Percentiles rank a stretch among this genome's conserved stretches.
Evolutionary conservation across 2,329 filamentous ascomycete species (phyloP).

Genomic region (Pezicula carpinea): DNA sequence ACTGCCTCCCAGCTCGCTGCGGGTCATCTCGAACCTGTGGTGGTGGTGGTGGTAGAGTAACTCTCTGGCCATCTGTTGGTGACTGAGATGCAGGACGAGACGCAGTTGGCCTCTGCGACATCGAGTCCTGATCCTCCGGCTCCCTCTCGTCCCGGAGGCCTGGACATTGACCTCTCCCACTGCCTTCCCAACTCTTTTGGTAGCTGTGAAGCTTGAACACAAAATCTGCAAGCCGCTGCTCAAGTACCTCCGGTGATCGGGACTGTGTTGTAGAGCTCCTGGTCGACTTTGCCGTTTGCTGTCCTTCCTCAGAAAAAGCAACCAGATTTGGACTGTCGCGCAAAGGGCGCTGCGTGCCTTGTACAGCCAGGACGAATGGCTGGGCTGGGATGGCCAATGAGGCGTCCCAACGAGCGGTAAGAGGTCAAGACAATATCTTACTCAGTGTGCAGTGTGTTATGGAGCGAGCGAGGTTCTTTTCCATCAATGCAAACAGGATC

Average conservation of each 20-base stretch:
- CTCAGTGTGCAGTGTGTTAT: neutral
- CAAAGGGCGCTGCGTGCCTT: constrained; percentile 30
- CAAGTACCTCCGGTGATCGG: constrained; percentile 23
- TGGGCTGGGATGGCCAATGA: constrained; percentile 21
- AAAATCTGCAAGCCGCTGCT: constrained; percentile 26
- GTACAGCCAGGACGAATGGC: constrained; percentile 36
- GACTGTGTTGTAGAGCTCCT: constrained; percentile 22
- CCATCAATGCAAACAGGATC: neutral
- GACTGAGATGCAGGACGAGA: constrained; percentile 49
- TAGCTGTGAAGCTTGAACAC: constrained; percentile 29
- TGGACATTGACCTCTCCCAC: constrained; percentile 50
- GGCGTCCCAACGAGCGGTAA: constrained; percentile 21
- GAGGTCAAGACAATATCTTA: constrained; percentile 12
- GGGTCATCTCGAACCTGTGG: constrained; percentile 29
- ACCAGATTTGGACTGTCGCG: constrained; percentile 28
- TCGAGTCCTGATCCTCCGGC: constrained; percentile 56
- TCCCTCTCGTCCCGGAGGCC: constrained; percentile 44
- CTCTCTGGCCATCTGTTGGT: constrained; percentile 28
- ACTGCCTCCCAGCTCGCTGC: constrained; percentile 19
- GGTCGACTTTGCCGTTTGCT: constrained; percentile 23
- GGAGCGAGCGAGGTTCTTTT: neutral
- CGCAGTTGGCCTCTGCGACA: constrained; percentile 58
- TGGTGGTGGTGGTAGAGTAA: constrained; percentile 28
- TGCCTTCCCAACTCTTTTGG: constrained; percentile 30
- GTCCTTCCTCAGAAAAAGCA: constrained; percentile 26